Evolutionary conservation across 2,329 filamentous ascomycete genomes (phyloP).

Genomic region (Didymosphaeria variabile): DNA sequence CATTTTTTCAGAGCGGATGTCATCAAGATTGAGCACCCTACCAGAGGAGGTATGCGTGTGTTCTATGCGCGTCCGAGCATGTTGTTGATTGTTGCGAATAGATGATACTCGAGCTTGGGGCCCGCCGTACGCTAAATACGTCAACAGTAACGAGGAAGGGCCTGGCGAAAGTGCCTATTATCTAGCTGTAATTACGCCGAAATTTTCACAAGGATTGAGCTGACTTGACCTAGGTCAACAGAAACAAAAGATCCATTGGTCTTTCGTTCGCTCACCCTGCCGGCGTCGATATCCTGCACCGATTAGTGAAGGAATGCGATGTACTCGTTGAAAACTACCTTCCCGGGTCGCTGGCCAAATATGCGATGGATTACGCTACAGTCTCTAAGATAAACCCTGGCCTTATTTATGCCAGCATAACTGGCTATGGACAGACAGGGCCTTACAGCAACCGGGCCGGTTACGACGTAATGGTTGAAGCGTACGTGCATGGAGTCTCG

Average conservation of each 20-base stretch:
- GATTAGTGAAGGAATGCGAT: conserved; percentile 83
- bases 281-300: conserved; percentile 87
- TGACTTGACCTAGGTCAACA: conserved; percentile 74
- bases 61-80: background rate
- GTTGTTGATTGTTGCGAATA: conserved; percentile 42
- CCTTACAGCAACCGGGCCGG: conserved; percentile 88
- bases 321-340: conserved; percentile 97
- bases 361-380: conserved; percentile 86
- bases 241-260: conserved; percentile 94
- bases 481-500: conserved; percentile 51
- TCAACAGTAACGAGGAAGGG: conserved; percentile 64
- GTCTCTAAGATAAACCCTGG: conserved; percentile 82
- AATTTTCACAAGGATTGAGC: background rate
- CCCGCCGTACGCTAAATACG: conserved; percentile 87
- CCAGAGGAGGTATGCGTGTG: conserved; percentile 37
- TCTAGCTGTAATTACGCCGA: conserved; percentile 71
- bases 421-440: conserved; percentile 94
- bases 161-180: conserved; percentile 97
- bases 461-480: conserved; percentile 99
- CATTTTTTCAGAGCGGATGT: conserved; percentile 77
- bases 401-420: conserved; percentile 95
- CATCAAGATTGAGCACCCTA: conserved; percentile 96
- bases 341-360: conserved; percentile 88
- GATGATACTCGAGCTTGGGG: conserved; percentile 98
- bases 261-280: conserved; percentile 87